phyloP scores from a whole-genome alignment of 768 basidiomycete species.

The Scleroderma bovista region DNA sequence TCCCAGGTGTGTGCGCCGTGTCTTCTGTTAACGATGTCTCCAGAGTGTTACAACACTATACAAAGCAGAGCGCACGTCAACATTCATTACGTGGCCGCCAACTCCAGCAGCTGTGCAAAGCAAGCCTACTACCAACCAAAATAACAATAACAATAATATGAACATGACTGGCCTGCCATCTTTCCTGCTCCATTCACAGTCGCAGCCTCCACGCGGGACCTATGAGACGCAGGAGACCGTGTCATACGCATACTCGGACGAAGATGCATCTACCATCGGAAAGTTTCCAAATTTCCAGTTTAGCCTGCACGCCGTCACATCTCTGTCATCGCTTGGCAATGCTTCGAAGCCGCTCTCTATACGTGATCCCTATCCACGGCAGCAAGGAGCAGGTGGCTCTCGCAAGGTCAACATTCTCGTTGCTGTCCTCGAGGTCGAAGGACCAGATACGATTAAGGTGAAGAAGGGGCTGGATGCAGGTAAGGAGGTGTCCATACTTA shows the following conservation, averaged over 20 bases:
- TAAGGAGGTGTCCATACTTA: conserved; percentile 60
- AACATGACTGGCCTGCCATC: conserved; percentile 17
- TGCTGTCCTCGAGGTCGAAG: conserved; percentile 71
- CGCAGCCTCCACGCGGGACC: conserved; percentile 18
- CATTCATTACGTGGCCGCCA: conserved; percentile 54
- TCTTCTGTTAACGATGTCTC: not conserved
- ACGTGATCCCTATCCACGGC: not conserved
- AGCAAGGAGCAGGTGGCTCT: conserved; percentile 28
- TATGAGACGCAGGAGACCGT: conserved; percentile 42
- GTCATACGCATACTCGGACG: conserved; percentile 55
- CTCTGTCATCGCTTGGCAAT: conserved; percentile 33
- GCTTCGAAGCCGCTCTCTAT: conserved; percentile 12
- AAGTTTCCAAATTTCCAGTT: conserved; percentile 74
- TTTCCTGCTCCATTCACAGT: conserved; percentile 24
- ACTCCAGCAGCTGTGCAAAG: conserved; percentile 29
- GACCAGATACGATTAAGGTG: conserved; percentile 60
- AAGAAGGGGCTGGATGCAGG: conserved; percentile 70
- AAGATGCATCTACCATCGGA: conserved; percentile 53
- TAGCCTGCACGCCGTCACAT: conserved; percentile 52
- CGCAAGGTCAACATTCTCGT: conserved; percentile 55
- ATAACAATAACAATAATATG: no score
- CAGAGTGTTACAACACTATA: conserved; percentile 6
- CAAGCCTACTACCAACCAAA: not conserved
- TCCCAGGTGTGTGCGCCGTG: no score
- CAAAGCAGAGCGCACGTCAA: not conserved